These are phyloP conservation scores for Zymoseptoria brevis DNA, from an alignment of 2,329 filamentous ascomycete species.

Conservation along the genomic window DNA sequence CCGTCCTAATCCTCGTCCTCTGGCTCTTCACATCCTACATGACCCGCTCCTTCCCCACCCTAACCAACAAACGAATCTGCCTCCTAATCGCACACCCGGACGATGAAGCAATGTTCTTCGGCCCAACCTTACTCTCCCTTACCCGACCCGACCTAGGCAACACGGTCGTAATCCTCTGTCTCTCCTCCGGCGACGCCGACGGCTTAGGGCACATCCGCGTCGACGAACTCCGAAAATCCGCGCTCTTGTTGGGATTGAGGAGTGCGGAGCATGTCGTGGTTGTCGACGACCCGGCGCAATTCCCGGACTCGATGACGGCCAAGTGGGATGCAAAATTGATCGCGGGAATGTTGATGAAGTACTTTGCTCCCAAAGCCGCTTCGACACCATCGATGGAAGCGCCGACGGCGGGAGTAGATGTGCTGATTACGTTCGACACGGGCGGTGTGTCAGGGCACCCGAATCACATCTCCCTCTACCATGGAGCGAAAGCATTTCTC, in stretches of 20 bases:
- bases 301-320: slow-evolving; percentile 81
- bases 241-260: slow-evolving; percentile 64
- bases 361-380: slow-evolving; percentile 62
- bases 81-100: slow-evolving; percentile 94
- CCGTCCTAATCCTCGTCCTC: slow-evolving; percentile 35
- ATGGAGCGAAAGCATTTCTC: slow-evolving; percentile 70
- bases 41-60: slow-evolving; percentile 50
- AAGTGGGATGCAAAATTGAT: slow-evolving; percentile 68
- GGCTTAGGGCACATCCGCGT: slow-evolving; percentile 77
- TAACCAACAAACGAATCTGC: slow-evolving; percentile 78
- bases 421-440: slow-evolving; percentile 84
- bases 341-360: slow-evolving; percentile 58
- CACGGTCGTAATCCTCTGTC: slow-evolving; percentile 86
- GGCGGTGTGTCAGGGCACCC: slow-evolving; percentile 77
- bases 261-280: slow-evolving; percentile 73
- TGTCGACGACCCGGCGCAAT: slow-evolving; percentile 69
- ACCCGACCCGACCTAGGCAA: slow-evolving; percentile 73
- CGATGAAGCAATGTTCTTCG: slow-evolving; percentile 99
- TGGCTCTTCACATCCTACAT: slow-evolving; percentile 43
- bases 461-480: slow-evolving; percentile 85
- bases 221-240: slow-evolving; percentile 76
- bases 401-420: slow-evolving; percentile 58
- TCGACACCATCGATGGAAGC: slow-evolving; percentile 34
- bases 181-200: slow-evolving; percentile 85
- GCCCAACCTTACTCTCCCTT: slow-evolving; percentile 77